Evolutionary conservation across 192 early-diverging fungal species (phyloP), one percentile per base, ranked within the genome.

Genomic region (Glomus cerebriforme): DNA sequence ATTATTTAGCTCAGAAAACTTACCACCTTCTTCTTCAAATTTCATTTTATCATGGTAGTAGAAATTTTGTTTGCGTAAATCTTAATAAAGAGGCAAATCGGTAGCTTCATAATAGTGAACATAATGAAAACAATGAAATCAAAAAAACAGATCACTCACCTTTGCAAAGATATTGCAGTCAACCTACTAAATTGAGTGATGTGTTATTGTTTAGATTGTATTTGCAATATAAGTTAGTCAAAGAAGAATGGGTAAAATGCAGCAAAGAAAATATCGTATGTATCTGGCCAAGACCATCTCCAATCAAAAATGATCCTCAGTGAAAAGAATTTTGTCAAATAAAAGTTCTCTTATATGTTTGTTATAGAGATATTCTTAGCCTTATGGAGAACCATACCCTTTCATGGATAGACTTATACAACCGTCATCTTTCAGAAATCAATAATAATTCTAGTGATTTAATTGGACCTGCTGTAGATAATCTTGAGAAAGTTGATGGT

Each of bases 1-100:
- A 43, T 43, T 45, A 17, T 8, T 71, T 22, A 13, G 37, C 66
- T 9, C 37, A 71, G 37, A 19, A 71, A 12, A 43, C 68, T 45
- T 39, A 22, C 37, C 39, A 71, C 22, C 68, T 71, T 43, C 68
- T 71, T 43, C 68, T 71, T 43, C 37, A 49, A 71, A 71, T 39
- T 8, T 22, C 22, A n/a, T 19, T 71, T 19, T 71, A 71, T 27
- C 68, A 71, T 45, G 22, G 37, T 12, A 71, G 37, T 27, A 6
- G 27, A 49, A 45, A 37, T 24, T 70, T 70, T 70, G 68, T 70
- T 43, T 45, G 8, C 7, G 9, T 71, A 12, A 71, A 71, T 26
- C 39, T 71, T 37, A 71, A 71, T 26, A 71, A 43, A 27, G 37
- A 71, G 26, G 15, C 19, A 47, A 39, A 24, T 26, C 37, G 39